phyloP scores from a whole-genome alignment of 1,139 yeast genomes.

The Scheffersomyces cryptocercus region DNA sequence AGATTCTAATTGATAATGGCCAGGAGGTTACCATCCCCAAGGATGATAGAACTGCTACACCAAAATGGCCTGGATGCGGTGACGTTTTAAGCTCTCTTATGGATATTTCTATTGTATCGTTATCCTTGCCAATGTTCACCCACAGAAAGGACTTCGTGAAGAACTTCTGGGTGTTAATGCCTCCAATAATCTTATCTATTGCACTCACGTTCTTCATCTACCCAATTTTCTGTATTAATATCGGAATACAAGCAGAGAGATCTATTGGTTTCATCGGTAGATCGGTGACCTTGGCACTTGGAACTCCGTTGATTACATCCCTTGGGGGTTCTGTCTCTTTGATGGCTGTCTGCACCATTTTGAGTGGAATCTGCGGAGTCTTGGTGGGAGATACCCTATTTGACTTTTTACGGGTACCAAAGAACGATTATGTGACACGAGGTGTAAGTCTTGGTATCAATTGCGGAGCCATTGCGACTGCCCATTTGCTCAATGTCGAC shows the following conservation, averaged over 20 bases:
- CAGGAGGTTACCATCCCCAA: constrained; percentile 13
- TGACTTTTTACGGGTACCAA: constrained; percentile 51
- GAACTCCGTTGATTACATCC: constrained; percentile 67
- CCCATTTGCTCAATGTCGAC: constrained; percentile 65
- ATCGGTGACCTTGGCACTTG: constrained; percentile 79
- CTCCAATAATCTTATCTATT: constrained; percentile 60
- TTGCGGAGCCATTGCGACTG: constrained; percentile 83
- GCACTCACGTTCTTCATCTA: constrained; percentile 64
- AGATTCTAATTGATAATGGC: constrained; percentile 31
- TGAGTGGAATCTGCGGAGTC: constrained; percentile 78
- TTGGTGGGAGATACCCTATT: constrained; percentile 56
- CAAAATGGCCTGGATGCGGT: constrained; percentile 77
- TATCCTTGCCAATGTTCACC: constrained; percentile 76
- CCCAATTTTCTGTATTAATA: constrained; percentile 64
- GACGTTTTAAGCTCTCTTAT: constrained; percentile 68
- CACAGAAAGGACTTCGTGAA: constrained; percentile 63
- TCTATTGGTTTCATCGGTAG: constrained; percentile 79
- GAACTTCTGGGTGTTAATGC: constrained; percentile 58
- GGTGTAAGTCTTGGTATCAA: constrained; percentile 77
- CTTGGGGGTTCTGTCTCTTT: constrained; percentile 69
- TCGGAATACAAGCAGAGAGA: constrained; percentile 61
- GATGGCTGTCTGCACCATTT: constrained; percentile 78
- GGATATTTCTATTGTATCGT: constrained; percentile 75
- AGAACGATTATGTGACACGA: constrained; percentile 70
- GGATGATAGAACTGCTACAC: constrained; percentile 33